phyloP scores from a whole-genome alignment of 345 rosid genomes.

The Melaleuca quinquenervia region DNA sequence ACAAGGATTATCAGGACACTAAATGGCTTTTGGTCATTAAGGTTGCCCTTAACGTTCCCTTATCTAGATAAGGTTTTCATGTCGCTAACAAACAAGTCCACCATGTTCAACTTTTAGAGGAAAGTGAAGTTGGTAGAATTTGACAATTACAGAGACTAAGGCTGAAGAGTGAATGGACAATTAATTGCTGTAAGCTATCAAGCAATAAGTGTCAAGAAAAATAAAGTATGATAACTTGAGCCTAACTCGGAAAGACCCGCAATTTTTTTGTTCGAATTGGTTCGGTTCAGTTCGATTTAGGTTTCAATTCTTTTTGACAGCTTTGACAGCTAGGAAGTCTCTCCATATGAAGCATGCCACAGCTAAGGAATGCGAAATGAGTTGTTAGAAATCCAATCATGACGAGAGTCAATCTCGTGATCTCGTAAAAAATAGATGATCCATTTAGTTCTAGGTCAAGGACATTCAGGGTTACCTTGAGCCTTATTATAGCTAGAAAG shows the following conservation, averaged over 20 bases:
- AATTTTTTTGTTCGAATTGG: not conserved
- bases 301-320: not conserved
- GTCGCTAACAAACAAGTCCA: not conserved
- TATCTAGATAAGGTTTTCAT: not conserved
- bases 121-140: not conserved
- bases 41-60: not conserved
- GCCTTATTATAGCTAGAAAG: not conserved
- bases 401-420: not conserved
- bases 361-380: not conserved
- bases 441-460: not conserved
- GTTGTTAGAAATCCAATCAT: not conserved
- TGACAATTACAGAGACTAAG: not conserved
- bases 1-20: not conserved
- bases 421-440: not conserved
- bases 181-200: not conserved
- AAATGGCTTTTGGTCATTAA: not conserved
- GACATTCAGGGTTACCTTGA: not conserved
- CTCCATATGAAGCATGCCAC: not conserved
- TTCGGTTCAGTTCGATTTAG: not conserved
- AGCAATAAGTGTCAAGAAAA: not conserved
- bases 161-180: not conserved
- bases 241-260: accelerated
- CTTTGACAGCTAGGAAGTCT: not conserved
- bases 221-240: not conserved
- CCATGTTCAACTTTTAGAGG: not conserved